Evolutionary conservation across 2,329 filamentous ascomycete species (phyloP).

Genomic region (Beauveria asiatica): DNA sequence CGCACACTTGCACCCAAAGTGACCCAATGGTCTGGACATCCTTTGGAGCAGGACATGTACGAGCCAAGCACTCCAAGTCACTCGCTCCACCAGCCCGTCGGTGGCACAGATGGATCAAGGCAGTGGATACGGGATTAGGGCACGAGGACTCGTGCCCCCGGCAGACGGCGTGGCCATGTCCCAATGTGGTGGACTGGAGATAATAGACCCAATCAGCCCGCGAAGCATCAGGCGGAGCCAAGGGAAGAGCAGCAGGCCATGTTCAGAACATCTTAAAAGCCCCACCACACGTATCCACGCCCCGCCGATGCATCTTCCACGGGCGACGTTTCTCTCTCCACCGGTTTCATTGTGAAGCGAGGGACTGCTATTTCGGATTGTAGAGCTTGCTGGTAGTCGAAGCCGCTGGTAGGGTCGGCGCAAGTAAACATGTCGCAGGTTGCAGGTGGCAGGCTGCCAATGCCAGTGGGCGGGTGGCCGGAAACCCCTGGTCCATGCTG

Average conservation of each 20-base stretch:
- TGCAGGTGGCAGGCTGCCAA: background rate
- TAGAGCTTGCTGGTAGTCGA: background rate
- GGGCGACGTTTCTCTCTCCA: constrained; percentile 5
- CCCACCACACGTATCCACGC: constrained; percentile 7
- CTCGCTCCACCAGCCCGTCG: constrained; percentile 3
- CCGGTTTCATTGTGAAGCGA: background rate
- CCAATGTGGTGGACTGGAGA: constrained; percentile 4
- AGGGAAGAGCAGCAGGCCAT: background rate
- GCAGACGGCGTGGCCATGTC: constrained; percentile 1
- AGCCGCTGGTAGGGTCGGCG: background rate
- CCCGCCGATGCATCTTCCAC: constrained; percentile 11
- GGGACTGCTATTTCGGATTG: background rate
- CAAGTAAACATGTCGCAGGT: background rate
- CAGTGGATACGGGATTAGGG: constrained; percentile 23
- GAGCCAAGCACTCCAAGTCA: background rate
- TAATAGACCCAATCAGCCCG: background rate
- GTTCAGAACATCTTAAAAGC: constrained; percentile 2
- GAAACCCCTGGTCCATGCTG: constrained; percentile 7
- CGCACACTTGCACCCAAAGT: background rate
- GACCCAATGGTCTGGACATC: background rate
- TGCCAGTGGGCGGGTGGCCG: background rate
- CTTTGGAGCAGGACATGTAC: background rate
- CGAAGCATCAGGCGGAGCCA: background rate
- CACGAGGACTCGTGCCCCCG: constrained; percentile 18
- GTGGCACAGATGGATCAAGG: constrained; percentile 9